Evolutionary conservation across 2,329 filamentous ascomycete species (phyloP).

Genomic region (Colletotrichum zoysiae): DNA sequence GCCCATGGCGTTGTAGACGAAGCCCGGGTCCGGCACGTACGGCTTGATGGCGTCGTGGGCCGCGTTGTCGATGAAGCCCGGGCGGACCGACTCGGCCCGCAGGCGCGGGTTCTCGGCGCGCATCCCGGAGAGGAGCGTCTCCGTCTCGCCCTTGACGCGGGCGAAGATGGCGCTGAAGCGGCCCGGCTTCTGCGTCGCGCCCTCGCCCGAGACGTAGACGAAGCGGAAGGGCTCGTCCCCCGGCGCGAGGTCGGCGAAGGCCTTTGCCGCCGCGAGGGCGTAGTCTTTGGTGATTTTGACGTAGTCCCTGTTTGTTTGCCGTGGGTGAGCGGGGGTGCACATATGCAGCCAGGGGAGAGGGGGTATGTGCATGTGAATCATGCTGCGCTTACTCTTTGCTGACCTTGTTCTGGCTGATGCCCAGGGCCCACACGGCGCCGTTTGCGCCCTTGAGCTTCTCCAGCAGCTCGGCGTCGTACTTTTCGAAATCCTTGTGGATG

Average conservation of each 20-base stretch:
- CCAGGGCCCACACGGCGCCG: conserved; percentile 81
- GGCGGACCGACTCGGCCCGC: conserved; percentile 68
- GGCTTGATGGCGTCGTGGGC: conserved; percentile 57
- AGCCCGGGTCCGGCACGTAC: conserved; percentile 54
- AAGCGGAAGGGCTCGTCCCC: conserved; percentile 72
- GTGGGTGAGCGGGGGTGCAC: too few relatives aligned
- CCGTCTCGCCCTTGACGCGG: conserved; percentile 75
- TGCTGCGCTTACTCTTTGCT: conserved; percentile 63
- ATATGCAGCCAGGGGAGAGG: not conserved
- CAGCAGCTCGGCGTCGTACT: conserved; percentile 70
- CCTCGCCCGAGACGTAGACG: conserved; percentile 76
- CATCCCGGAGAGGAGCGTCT: conserved; percentile 69
- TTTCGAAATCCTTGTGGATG: conserved; percentile 74
- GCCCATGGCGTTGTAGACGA: conserved; percentile 33
- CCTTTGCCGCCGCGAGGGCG: conserved; percentile 71
- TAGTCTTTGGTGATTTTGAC: conserved; percentile 76
- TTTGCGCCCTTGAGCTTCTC: conserved; percentile 71
- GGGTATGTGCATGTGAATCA: too few relatives aligned
- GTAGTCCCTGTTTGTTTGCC: conserved; percentile 64
- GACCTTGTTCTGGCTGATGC: conserved; percentile 72
- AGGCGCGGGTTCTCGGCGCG: conserved; percentile 59
- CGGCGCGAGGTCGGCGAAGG: conserved; percentile 64
- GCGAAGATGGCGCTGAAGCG: conserved; percentile 69
- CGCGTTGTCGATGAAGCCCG: conserved; percentile 67
- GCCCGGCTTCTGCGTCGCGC: conserved; percentile 69